phyloP scores from a whole-genome alignment of 108 stramenopile genomes.

The Cyclostephanos tholiformis region DNA sequence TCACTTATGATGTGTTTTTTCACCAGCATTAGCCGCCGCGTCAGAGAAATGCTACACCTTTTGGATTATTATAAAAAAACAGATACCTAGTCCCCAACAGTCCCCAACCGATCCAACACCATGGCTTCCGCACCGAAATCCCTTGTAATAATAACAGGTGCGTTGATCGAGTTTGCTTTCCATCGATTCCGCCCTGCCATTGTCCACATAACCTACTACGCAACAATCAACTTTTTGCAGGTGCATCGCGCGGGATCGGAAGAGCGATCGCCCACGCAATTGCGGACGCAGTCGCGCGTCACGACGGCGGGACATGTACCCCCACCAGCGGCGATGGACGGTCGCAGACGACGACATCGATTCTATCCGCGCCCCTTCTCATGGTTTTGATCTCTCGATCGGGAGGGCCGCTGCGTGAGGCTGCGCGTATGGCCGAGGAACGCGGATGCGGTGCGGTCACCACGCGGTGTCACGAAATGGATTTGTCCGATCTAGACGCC shows the following conservation, averaged over 20 bases:
- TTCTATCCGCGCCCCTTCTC: constrained; percentile 15
- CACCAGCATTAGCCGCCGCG: too few relatives aligned
- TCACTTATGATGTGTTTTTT: too few relatives aligned
- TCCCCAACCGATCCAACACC: neutral
- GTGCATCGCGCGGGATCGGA: constrained; percentile 81
- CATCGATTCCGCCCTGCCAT: neutral
- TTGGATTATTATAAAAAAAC: too few relatives aligned
- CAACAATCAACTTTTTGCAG: constrained; percentile 5
- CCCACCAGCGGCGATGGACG: neutral
- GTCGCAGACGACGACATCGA: neutral
- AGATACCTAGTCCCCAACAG: too few relatives aligned
- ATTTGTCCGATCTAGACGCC: constrained; percentile 63
- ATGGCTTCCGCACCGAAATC: constrained; percentile 9
- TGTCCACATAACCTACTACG: neutral
- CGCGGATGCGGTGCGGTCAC: constrained; percentile 10
- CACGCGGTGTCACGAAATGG: constrained; percentile 53
- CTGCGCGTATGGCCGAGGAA: constrained; percentile 45
- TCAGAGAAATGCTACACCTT: too few relatives aligned
- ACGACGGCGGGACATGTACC: neutral
- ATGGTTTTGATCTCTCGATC: constrained; percentile 66
- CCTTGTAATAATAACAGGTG: constrained; percentile 35
- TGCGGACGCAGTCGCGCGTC: constrained; percentile 26
- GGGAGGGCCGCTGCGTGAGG: constrained; percentile 50
- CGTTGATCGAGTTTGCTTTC: constrained; percentile 30
- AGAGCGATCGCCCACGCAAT: constrained; percentile 62